Evolutionary conservation across 768 basidiomycete species (phyloP), one percentile per base, ranked within the genome.

Genomic region (Boletellus emodensis): DNA sequence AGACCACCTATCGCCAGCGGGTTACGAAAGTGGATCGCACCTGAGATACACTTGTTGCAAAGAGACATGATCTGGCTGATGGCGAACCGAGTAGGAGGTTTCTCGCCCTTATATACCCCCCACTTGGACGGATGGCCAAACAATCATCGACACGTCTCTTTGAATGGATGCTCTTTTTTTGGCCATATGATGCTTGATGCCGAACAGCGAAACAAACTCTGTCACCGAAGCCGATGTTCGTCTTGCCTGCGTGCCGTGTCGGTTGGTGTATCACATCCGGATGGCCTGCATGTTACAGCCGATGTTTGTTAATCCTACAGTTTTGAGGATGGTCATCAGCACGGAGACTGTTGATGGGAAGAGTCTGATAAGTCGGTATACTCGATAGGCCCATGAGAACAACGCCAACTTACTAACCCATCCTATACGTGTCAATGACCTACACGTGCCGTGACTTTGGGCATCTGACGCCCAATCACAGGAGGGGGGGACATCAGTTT

Each of bases 1-100:
- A 9, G 9, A 28, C 28, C 6, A 28, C 28, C 9, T 9, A 11
- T 30, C 30, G 11, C 9, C 30, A 10, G 30, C 7, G 12, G 35
- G 3, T n/a, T 38, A 7, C 14, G 34, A n/a, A 6, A n/a, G 30
- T 37, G 15, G 5, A 6, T 28, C 67, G 36, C 46, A 80, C 83
- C 82, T 62, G 71, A 71, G 48, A 83, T 52, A 51, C 83, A 85
- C 57, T 84, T 63, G 51, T 73, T 67, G 67, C 82, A 81, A 51
- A 80, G 68, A 63, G 75, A 76, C 80, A 81, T 81, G 42, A 6
- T 45, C 30, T 30, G 11, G 1, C 30, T 30, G 30, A 30, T 30
- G 11, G 30, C 30, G 30, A 30, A 11, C 30, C 30, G 30, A 30
- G 28, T 9, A 28, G 7, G 30, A 11, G 30, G 30, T 9, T 30